phyloP scores from a whole-genome alignment of 768 basidiomycete species.

The Butyriboletus loyo region DNA sequence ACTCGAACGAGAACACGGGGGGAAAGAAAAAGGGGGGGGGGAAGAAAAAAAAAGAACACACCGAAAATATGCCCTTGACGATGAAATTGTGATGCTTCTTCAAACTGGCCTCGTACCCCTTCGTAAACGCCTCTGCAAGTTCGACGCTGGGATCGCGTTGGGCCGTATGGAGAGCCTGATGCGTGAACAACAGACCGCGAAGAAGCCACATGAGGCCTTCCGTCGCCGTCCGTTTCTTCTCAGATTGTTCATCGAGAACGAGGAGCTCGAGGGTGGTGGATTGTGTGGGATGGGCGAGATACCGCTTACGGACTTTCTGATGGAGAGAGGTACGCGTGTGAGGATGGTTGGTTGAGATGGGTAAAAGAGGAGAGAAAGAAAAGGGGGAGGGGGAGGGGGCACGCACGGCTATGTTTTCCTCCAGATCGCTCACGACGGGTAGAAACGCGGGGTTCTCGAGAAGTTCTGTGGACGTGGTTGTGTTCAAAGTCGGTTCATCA shows the following conservation, averaged over 20 bases:
- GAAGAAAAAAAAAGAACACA: conserved; percentile 31
- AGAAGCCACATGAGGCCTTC: conserved; percentile 94
- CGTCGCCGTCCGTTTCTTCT: conserved; percentile 86
- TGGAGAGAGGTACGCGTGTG: neutral
- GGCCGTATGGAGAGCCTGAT: conserved; percentile 68
- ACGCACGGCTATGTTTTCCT: conserved; percentile 85
- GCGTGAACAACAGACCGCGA: conserved; percentile 88
- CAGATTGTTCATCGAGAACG: conserved; percentile 76
- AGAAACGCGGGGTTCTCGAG: conserved; percentile 55
- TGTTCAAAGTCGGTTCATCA: neutral
- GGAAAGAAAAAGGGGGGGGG: neutral
- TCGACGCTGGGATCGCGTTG: conserved; percentile 56
- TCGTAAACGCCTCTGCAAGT: conserved; percentile 70
- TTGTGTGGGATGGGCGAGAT: conserved; percentile 57
- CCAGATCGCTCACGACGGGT: conserved; percentile 82
- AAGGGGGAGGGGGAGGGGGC: neutral
- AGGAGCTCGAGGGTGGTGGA: conserved; percentile 83
- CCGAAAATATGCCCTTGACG: conserved; percentile 56
- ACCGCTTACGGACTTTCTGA: conserved; percentile 89
- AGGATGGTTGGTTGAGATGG: neutral
- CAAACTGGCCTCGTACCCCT: conserved; percentile 78
- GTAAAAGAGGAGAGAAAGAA: too few relatives aligned
- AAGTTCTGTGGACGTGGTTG: conserved; percentile 15
- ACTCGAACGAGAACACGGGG: neutral
- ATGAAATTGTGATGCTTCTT: conserved; percentile 83